Percentiles rank a stretch among this genome's conserved stretches.
phyloP scores from a whole-genome alignment of 352 stramenopile genomes.

The Phytopythium sindhum region DNA sequence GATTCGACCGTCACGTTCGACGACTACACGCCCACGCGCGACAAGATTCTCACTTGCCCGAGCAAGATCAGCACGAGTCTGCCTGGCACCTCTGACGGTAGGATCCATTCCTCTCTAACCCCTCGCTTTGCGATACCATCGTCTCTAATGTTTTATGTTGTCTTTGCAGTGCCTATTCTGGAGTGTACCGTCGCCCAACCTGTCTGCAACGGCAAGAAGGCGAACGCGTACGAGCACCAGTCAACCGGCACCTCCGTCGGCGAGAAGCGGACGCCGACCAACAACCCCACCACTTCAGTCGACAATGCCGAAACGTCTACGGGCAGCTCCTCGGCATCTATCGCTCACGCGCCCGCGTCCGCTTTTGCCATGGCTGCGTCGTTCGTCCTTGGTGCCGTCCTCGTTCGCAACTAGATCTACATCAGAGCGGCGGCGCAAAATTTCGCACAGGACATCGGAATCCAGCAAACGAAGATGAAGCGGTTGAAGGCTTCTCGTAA shows the following conservation, averaged over 20 bases:
- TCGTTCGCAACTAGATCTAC: background rate
- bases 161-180: constrained; percentile 32
- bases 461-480: background rate
- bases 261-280: constrained; percentile 27
- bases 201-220: constrained; percentile 46
- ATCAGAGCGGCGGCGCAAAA: background rate
- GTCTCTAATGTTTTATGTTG: background rate
- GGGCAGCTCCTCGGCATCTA: background rate
- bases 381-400: background rate
- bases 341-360: background rate
- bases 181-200: constrained; percentile 49
- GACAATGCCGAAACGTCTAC: background rate
- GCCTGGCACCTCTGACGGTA: constrained; percentile 33
- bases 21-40: constrained; percentile 31
- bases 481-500: constrained; percentile 1
- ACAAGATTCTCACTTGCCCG: constrained; percentile 40
- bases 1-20: constrained; percentile 44
- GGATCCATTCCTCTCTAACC: background rate
- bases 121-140: background rate
- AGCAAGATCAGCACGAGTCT: constrained; percentile 28
- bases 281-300: constrained; percentile 10
- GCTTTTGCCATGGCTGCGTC: background rate
- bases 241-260: constrained; percentile 19
- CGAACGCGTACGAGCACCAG: constrained; percentile 48
- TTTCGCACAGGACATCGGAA: background rate